Base-by-base conservation (phyloP, 495 filamentous ascomycete genomes). In the Aspergillus steynii region DNA sequence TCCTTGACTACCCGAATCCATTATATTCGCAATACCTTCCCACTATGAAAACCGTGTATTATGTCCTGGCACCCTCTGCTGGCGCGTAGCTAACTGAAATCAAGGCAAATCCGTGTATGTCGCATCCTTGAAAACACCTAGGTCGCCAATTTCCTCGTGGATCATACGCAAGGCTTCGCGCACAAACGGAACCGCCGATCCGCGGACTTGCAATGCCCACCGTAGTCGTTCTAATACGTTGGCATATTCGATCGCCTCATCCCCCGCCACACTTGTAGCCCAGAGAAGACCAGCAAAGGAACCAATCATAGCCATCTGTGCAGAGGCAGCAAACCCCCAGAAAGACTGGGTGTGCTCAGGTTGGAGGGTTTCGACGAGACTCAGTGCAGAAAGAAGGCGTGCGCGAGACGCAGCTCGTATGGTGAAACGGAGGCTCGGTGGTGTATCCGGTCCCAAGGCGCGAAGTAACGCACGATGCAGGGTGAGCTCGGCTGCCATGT, bases 401-500 rank as follows among this genome's bases (percentile, higher is more conserved):
- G 91, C 90, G 67, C 92, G 90, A 59, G 91, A 90, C 27, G 91
- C 91, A 42, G 85, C 86, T 50, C 90, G 90, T 70, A 90, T 92
- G 57, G 93, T 92, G 68, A 90, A 85, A 50, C 88, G 77, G 52
- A 92, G 82, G 64, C 92, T 89, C 0, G 88, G 83, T 66, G 91
- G 86, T 15, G 83, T 73, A 34, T 76, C 72, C 2, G 62, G 66
- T 1, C 64, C 54, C 50, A 94, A 77, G 25, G 88, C 89, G 34
- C 90, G 88, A 50, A 93, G 84, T 65, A 94, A 92, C 61, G 89
- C 84, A 14, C 91, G 84, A 68, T 96, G 91, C 53, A 96, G 88
- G 0, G 89, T 92, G 67, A 94, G 91, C 68, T 94, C 91, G 10
- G 88, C 87, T 28, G 91, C 90, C 65, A 91, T 93, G 74, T 94